Evolutionary conservation across 192 early-diverging fungal species (phyloP).

Genomic region (Podochytrium sp.): DNA sequence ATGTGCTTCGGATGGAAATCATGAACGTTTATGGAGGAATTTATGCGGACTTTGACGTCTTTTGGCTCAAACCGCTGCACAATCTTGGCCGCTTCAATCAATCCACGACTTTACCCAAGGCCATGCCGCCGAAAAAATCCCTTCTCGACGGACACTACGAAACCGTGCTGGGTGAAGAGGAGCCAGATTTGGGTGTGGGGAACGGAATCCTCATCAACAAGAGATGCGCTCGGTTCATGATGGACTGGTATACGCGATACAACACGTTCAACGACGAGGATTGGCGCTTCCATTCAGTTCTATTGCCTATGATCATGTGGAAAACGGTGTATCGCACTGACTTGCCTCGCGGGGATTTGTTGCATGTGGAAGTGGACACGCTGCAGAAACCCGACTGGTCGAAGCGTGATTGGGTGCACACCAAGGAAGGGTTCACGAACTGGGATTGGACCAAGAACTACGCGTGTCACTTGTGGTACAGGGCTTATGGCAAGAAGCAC

Average conservation of each 20-base stretch:
- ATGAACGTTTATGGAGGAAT: constrained; percentile 54
- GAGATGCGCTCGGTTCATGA: constrained; percentile 48
- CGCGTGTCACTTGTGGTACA: background rate
- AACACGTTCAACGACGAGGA: background rate
- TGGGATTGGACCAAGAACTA: constrained; percentile 6
- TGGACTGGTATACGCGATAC: constrained; percentile 54
- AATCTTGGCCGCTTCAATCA: background rate
- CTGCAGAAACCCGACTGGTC: background rate
- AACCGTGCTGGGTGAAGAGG: constrained; percentile 56
- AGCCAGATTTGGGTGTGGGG: constrained; percentile 43
- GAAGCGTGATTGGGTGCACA: background rate
- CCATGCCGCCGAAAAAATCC: background rate
- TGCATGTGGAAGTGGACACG: background rate
- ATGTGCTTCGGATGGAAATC: constrained; percentile 50
- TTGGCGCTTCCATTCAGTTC: background rate
- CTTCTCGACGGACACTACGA: constrained; percentile 46
- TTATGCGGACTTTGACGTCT: constrained; percentile 59
- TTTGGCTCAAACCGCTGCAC: constrained; percentile 50
- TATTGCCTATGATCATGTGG: background rate
- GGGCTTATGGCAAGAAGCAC: background rate
- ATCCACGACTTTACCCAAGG: background rate
- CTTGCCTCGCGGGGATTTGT: background rate
- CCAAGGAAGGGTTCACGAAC: background rate
- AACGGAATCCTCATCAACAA: constrained; percentile 53
- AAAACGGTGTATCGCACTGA: background rate